Conservation (phyloP, 2,329 filamentous ascomycete species). For the Byssoonygena ceratinophila region DNA sequence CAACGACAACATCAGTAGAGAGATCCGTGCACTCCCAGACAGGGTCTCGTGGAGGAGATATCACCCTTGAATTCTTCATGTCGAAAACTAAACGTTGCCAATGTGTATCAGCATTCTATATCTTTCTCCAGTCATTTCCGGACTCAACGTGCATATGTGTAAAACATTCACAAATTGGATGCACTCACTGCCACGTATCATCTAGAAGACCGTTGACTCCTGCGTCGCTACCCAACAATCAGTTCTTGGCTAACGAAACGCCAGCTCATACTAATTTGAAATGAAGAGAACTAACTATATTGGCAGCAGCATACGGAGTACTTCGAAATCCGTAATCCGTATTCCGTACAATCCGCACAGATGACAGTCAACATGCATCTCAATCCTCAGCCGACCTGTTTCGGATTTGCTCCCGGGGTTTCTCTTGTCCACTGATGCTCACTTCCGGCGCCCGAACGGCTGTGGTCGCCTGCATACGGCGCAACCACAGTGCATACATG, state of each 20-base stretch:
- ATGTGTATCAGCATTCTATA: too few relatives aligned
- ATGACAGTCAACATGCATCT: too few relatives aligned
- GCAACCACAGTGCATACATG: not conserved
- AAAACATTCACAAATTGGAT: not conserved
- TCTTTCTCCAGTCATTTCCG: too few relatives aligned
- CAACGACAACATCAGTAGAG: not conserved
- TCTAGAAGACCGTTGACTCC: not conserved
- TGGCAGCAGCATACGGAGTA: not conserved
- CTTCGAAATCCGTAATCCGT: too few relatives aligned
- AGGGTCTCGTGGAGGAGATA: not conserved
- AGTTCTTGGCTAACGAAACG: not conserved
- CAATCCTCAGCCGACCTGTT: not conserved
- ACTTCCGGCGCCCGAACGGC: not conserved
- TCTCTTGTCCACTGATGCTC: not conserved
- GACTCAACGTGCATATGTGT: not conserved
- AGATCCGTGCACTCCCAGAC: not conserved
- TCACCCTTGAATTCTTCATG: not conserved
- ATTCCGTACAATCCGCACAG: too few relatives aligned
- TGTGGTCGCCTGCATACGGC: not conserved
- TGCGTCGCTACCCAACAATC: not conserved
- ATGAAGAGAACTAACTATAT: not conserved
- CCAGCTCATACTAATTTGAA: not conserved
- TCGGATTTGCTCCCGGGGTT: constrained; percentile 1
- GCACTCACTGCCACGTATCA: not conserved
- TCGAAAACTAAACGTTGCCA: not conserved